These are phyloP conservation scores for Oemleria cerasiformis DNA, from an alignment of 306 rosid species.

Conservation along the genomic window DNA sequence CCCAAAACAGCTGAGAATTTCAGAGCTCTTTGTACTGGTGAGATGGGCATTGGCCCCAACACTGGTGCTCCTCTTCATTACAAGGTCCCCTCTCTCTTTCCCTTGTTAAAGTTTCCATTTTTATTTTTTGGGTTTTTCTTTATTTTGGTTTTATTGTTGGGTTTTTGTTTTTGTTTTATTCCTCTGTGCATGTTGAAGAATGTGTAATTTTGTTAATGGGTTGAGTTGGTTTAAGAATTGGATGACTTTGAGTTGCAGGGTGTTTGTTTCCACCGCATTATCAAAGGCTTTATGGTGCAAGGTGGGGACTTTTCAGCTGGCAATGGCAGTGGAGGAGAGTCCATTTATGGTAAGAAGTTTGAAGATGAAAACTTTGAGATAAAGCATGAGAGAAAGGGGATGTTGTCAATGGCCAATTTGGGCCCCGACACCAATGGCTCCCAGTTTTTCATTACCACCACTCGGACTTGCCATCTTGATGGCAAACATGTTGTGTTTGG, in stretches of 20 bases:
- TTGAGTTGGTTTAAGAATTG: background rate
- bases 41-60: conserved; percentile 53
- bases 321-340: conserved; percentile 73
- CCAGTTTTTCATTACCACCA: conserved; percentile 58
- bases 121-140: background rate
- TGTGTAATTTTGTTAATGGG: background rate
- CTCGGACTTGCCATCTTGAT: conserved; percentile 61
- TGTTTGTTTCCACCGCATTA: conserved; percentile 57
- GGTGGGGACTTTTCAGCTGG: conserved; percentile 72
- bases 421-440: conserved; percentile 68
- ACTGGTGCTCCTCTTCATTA: conserved; percentile 56
- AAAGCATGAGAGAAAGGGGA: conserved; percentile 78
- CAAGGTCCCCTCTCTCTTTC: conserved; percentile 42
- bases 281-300: conserved; percentile 79
- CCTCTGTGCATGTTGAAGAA: background rate
- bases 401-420: conserved; percentile 62
- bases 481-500: conserved; percentile 82
- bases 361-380: conserved; percentile 70
- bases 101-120: background rate
- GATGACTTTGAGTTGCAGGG: conserved; percentile 28
- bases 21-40: conserved; percentile 74
- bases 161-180: background rate
- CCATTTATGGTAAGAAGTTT: conserved; percentile 60
- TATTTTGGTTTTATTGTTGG: background rate
- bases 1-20: conserved; percentile 84